Base-by-base conservation (phyloP, 495 filamentous ascomycete species). In the Penicillium silybi region DNA sequence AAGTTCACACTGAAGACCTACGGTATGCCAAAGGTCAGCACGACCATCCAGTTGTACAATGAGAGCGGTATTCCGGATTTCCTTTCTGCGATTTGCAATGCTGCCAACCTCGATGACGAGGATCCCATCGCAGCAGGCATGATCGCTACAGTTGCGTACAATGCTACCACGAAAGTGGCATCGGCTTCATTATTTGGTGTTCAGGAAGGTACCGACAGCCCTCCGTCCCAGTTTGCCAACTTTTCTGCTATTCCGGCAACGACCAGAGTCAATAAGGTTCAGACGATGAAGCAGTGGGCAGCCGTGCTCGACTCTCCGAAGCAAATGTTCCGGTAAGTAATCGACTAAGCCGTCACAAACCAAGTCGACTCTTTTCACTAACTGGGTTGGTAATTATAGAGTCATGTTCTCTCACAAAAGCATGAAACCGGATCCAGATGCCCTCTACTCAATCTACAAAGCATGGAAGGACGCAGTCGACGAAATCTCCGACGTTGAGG, bases 1-100 rank as follows among this genome's bases (percentile, higher is more conserved):
- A 65, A 65, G 13, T 80, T 78, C 38, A 63, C 69, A 6, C 57
- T 81, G 11, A 54, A 68, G 18, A 80, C 77, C 0, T 76, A 76
- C 45, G 44, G 25, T 15, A 52, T 79, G 41, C 67, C 73, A 0
- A 67, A 73, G 23, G 39, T 68, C 20, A 68, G 58, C 53, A 66
- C 60, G 5, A 68, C 62, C 5, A 66, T 70, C 18, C 62, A 71
- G 2, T 59, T 63, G n/a, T 72, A 66, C 17, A 50, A 65, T 4
- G 55, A 82, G 53, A 51, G 35, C 2, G 34, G 40, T 1, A 51
- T 68, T 2, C 46, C 56, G 3, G 41, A 49, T 0, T 66, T 56
- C 23, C 32, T 68, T 4, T 35, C 53, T 16, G 65, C 65, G 5
- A 46, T 59, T 13, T 55, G 50, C 35, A 47, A 63, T 3, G 26